Conservation (phyloP, 2,329 filamentous ascomycete genomes). For the Drechslerella coelobrocha region DNA sequence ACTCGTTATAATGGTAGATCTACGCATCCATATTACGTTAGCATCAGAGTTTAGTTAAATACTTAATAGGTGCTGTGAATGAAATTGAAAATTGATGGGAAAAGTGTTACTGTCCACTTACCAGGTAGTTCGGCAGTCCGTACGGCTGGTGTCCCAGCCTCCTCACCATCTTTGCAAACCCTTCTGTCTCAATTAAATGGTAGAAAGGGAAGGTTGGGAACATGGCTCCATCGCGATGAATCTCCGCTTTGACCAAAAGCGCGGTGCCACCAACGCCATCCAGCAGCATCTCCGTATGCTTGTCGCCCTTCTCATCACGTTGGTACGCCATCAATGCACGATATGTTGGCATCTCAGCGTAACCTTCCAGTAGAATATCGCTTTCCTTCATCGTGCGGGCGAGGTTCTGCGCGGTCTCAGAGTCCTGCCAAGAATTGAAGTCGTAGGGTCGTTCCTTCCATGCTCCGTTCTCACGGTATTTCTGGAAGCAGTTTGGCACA, state of each 20-base stretch:
- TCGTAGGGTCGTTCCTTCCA: conserved; percentile 83
- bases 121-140: conserved; percentile 96
- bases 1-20: conserved; percentile 93
- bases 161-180: conserved; percentile 95
- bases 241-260: conserved; percentile 91
- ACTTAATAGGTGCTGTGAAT: conserved; percentile 16
- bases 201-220: conserved; percentile 97
- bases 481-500: conserved; percentile 93
- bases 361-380: conserved; percentile 92
- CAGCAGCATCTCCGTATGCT: conserved; percentile 71
- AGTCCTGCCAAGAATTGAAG: conserved; percentile 98
- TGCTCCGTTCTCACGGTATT: conserved; percentile 73
- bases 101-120: conserved; percentile 64
- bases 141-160: conserved; percentile 82
- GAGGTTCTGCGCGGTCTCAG: conserved; percentile 75
- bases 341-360: conserved; percentile 90
- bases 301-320: conserved; percentile 66
- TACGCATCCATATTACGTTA: conserved; percentile 57
- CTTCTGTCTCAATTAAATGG: conserved; percentile 95
- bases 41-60: too few species aligned
- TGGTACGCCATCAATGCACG: conserved; percentile 89
- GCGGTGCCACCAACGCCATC: conserved; percentile 95
- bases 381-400: conserved; percentile 83
- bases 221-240: conserved; percentile 97
- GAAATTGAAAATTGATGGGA: neutral